Evolutionary conservation across 306 rosid genomes (phyloP), one percentile per base, ranked within the genome.

Genomic region (Acacia confusa): DNA sequence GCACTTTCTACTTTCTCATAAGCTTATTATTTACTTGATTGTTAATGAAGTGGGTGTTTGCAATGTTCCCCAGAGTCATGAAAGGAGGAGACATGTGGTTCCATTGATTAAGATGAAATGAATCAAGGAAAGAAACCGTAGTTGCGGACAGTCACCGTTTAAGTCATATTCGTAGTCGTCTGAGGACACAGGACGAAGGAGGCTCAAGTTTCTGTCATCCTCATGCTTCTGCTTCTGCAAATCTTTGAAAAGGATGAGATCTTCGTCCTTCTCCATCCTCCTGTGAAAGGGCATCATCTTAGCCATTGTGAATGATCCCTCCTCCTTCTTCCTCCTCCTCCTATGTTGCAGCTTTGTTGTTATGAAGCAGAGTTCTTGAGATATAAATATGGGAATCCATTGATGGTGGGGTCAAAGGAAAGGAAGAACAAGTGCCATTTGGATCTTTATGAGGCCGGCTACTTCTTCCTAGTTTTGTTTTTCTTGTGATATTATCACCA

Each of bases 231-330:
- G 73, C 84, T 70, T 70, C 75, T 70, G 57, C 75, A 94, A 55
- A 30, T 94, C 97, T 77, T 77, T 66, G 82, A 94, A 94, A 16
- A 94, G 94, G 2, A 81, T 27, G 24, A 94, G 94, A n/a, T 92
- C 98, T 0, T 83, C 84, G n/a, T 75, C 84, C 45, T 45, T 25
- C 5, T 81, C 78, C 68, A 25, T 57, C 19, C 60, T 48, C 7
- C 84, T 68, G 2, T 74, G 75, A 70, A 70, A 70, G 57, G 57
- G 36, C 75, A 44, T 44, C 52, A 24, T 78, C 57, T 28, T 43
- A 43, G 34, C 74, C 74, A 41, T 68, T 13, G 11, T 63, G 27
- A 19, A 20, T 20, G 25, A 2, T 66, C 19, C 16, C 47, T 25
- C 34, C 8, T 27, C 34, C 38, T 25, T 65, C 15, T 27, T 24